These are phyloP conservation scores for Fomitopsis serialis DNA, from an alignment of 768 basidiomycete species.

Conservation along the genomic window DNA sequence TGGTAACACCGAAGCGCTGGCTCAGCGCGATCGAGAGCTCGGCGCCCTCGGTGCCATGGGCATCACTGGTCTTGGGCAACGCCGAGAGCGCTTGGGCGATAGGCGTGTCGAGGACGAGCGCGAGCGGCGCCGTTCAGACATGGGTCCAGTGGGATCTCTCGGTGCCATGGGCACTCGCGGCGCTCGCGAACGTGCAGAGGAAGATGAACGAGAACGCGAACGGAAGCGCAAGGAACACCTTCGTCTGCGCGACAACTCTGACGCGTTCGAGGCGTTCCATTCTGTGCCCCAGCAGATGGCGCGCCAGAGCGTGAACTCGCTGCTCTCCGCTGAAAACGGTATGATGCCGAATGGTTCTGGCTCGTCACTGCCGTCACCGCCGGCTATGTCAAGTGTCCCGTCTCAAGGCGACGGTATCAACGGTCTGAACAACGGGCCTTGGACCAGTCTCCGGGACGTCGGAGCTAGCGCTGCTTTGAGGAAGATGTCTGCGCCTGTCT, in stretches of 20 bases:
- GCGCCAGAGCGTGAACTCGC: slow-evolving; percentile 25
- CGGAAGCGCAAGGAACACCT: slow-evolving; percentile 50
- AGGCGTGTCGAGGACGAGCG: slow-evolving; percentile 45
- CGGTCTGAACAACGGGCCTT: slow-evolving; percentile 6
- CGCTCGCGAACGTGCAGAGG: slow-evolving; percentile 56
- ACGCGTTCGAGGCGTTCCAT: slow-evolving; percentile 78
- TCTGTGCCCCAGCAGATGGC: slow-evolving; percentile 42
- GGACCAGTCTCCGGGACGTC: slow-evolving; percentile 23
- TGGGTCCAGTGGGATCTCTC: slow-evolving; percentile 36
- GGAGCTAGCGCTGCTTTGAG: slow-evolving; percentile 18
- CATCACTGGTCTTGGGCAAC: slow-evolving; percentile 35
- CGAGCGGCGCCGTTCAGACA: slow-evolving; percentile 32
- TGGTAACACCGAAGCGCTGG: slow-evolving; percentile 10
- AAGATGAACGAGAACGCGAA: slow-evolving; percentile 51
- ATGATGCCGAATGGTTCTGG: not conserved
- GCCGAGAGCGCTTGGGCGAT: slow-evolving; percentile 21
- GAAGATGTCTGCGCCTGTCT: slow-evolving; percentile 21
- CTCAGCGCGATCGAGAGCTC: slow-evolving; percentile 15
- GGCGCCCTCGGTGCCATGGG: slow-evolving; percentile 17
- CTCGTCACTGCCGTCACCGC: slow-evolving; percentile 7
- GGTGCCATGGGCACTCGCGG: slow-evolving; percentile 37
- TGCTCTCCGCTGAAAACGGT: slow-evolving; percentile 26
- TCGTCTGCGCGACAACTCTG: slow-evolving; percentile 34
- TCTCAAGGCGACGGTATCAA: slow-evolving; percentile 14
- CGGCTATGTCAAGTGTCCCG: slow-evolving; percentile 10